Conservation (phyloP, 129 eudicot species). For the Gnaphalium uliginosum region DNA sequence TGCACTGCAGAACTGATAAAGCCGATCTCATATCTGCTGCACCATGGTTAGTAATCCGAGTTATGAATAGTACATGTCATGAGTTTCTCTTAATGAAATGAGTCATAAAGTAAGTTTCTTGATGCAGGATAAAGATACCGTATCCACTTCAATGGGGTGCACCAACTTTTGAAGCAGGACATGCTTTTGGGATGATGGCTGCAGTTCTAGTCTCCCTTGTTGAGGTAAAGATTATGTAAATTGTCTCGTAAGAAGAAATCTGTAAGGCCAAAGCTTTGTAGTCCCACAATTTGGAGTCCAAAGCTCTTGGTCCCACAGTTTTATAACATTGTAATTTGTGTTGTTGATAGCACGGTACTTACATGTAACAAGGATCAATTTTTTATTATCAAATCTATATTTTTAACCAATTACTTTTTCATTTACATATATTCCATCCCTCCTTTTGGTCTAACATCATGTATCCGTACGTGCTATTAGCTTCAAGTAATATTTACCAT, state of each 20-base stretch:
- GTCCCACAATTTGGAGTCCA: neutral
- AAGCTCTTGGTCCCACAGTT: too few relatives aligned
- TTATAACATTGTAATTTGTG: too few relatives aligned
- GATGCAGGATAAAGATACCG: slow-evolving; percentile 86
- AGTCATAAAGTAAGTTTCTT: neutral
- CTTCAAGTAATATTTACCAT: too few relatives aligned
- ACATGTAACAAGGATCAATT: too few relatives aligned
- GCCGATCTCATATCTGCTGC: slow-evolving; percentile 89
- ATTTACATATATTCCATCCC: too few relatives aligned
- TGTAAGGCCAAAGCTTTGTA: neutral
- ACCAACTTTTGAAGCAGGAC: slow-evolving; percentile 93
- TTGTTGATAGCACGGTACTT: too few relatives aligned
- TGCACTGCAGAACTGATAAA: slow-evolving; percentile 83
- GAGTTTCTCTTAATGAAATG: neutral
- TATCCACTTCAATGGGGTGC: slow-evolving; percentile 99
- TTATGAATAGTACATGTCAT: neutral
- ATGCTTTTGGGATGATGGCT: slow-evolving; percentile 99
- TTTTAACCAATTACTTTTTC: too few relatives aligned
- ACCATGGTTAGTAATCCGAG: slow-evolving; percentile 67
- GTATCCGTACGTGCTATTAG: too few relatives aligned
- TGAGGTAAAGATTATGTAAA: slow-evolving; percentile 52
- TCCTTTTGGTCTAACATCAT: too few relatives aligned
- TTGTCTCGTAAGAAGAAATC: neutral
- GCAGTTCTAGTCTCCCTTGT: slow-evolving; percentile 88
- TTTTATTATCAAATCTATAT: too few relatives aligned